Evolutionary conservation across 225 moss, liverwort and hornwort species (phyloP).

Genomic region (Physcomitrium patens): DNA sequence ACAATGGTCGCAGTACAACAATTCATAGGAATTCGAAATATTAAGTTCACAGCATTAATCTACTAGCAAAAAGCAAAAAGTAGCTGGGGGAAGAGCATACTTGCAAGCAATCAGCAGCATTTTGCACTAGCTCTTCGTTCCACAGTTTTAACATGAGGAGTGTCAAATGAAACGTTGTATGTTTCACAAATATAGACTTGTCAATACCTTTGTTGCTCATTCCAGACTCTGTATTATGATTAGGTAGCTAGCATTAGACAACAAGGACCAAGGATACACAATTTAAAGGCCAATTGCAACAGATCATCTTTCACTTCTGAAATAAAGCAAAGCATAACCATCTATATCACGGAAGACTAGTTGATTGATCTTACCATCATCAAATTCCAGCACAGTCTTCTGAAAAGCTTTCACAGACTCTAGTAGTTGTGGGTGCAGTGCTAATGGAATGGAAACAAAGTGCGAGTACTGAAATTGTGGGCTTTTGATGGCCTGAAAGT

Average conservation of each 20-base stretch:
- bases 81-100: constrained; percentile 33
- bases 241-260: not conserved
- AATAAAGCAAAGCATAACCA: not conserved
- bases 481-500: constrained; percentile 68
- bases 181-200: constrained; percentile 81
- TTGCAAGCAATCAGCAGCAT: constrained; percentile 71
- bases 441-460: constrained; percentile 86
- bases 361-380: constrained; percentile 32
- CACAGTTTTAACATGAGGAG: constrained; percentile 93
- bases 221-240: constrained; percentile 26
- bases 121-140: constrained; percentile 80
- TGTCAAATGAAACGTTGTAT: constrained; percentile 84
- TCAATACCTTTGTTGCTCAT: constrained; percentile 55
- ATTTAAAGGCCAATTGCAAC: constrained; percentile 21
- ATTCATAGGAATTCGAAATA: not conserved
- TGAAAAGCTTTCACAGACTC: constrained; percentile 65
- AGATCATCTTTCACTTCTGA: not conserved
- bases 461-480: constrained; percentile 81
- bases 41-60: not conserved
- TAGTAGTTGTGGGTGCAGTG: constrained; percentile 58
- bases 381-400: constrained; percentile 55
- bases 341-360: not conserved
- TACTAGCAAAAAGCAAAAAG: constrained; percentile 9
- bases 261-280: not conserved
- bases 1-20: not conserved